Conservation (phyloP, 108 stramenopile species). For the Stephanodiscus minutulus region DNA sequence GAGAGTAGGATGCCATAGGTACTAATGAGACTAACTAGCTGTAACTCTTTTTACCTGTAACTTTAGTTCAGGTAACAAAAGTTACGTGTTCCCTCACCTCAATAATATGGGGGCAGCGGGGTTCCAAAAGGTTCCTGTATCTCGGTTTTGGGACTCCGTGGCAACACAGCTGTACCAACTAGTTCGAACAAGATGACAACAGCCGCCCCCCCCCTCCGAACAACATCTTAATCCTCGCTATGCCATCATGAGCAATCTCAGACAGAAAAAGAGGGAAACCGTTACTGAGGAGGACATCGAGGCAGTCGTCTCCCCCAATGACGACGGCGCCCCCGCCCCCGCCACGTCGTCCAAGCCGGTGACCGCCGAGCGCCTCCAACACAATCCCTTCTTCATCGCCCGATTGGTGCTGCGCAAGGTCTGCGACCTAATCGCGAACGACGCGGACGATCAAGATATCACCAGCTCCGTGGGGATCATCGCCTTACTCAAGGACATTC, state of each 20-base stretch:
- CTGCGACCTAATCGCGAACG: background rate
- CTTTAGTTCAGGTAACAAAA: too few species aligned
- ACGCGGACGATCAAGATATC: background rate
- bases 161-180: too few species aligned
- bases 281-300: background rate
- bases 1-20: too few species aligned
- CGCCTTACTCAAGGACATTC: conserved; percentile 29
- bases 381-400: conserved; percentile 28
- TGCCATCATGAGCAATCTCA: background rate
- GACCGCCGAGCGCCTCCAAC: background rate
- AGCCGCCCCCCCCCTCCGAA: too few species aligned
- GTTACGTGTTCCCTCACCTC: too few species aligned
- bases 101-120: too few species aligned
- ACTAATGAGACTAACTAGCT: too few species aligned
- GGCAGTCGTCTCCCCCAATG: background rate
- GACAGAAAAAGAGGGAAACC: background rate
- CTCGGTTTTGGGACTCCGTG: too few species aligned
- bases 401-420: conserved; percentile 25
- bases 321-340: background rate
- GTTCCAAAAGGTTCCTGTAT: too few species aligned
- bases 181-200: too few species aligned
- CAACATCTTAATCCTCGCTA: too few species aligned
- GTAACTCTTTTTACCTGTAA: too few species aligned
- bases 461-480: background rate
- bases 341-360: background rate